A percentile compares a stretch with the other conserved stretches of the same genome.
phyloP scores from a whole-genome alignment of 139 green algal genomes.

The Desmodesmus armatus region DNA sequence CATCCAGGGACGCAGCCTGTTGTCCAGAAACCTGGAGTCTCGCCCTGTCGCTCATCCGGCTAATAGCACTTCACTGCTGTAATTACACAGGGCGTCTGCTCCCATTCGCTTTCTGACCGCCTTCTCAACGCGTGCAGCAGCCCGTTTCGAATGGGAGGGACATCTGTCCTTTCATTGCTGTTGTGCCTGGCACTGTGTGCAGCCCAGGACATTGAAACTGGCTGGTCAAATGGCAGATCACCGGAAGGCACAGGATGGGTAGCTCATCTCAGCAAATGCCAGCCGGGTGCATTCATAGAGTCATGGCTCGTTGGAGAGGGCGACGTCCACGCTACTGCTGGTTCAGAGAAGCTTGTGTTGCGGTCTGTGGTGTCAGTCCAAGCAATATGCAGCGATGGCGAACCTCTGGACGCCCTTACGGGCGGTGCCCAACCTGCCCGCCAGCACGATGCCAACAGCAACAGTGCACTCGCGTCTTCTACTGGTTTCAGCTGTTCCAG shows the following conservation, averaged over 20 bases:
- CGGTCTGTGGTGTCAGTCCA: conserved; percentile 1
- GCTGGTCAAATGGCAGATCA: not conserved
- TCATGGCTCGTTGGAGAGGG: not conserved
- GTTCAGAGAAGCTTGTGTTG: too few species aligned
- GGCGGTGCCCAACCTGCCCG: not conserved
- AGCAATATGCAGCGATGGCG: conserved; percentile 2
- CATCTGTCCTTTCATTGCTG: too few species aligned
- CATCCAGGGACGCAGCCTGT: too few species aligned
- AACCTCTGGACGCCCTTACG: not conserved
- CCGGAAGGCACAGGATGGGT: not conserved
- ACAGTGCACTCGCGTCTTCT: not conserved
- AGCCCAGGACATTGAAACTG: not conserved
- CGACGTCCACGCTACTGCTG: not conserved
- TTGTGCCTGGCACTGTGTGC: too few species aligned
- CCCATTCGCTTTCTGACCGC: too few species aligned
- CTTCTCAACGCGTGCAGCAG: too few species aligned
- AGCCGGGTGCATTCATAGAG: not conserved
- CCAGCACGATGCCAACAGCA: not conserved
- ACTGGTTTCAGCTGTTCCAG: not conserved
- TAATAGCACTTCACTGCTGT: too few species aligned
- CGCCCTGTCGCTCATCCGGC: too few species aligned
- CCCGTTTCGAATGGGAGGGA: too few species aligned
- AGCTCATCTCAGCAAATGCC: not conserved
- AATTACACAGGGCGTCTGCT: too few species aligned
- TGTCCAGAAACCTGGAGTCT: too few species aligned